Evolutionary conservation across 441 rosid species (phyloP), one percentile per base, ranked within the genome.

Genomic region (Hypseocharis bilobata): DNA sequence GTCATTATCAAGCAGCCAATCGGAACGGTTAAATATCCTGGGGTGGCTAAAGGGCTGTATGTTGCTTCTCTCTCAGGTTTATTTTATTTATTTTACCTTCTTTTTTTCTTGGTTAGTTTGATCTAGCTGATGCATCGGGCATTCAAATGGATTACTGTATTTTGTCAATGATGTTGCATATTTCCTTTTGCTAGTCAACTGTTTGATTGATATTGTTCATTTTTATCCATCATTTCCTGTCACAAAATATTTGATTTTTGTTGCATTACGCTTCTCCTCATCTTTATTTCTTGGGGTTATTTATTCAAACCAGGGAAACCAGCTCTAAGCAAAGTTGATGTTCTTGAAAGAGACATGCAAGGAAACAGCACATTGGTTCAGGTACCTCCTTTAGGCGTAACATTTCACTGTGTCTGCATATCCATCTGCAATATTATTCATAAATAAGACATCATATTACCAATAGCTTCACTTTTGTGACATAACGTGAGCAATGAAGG

Each of bases 31-130:
- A 73, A 52, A 71, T 92, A 88, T 76, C 91, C 92, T 30, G 91
- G 92, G 36, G 94, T 92, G 57, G 96, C 96, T 55, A 83, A 83
- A 80, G 96, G 96, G 71, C 83, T 89, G 32, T 85, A 83, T 72
- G 93, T 88, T 76, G 94, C 98, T 73, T 85, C 86, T 47, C 64
- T 78, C 6, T 77, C 92, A 78, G 97, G 97, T 91, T 60, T 17
- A 28, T 54, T n/a, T 45, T 45, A 45, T 17, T 14, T 66, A 66
- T 59, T 65, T 13, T 61, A 51, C 36, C 67, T 19, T 60, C 59
- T 36, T 44, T 23, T 38, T 32, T 3, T 14, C 19, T 52, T 65
- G 27, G 45, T 70, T 25, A 59, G 3, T 65, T 63, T 17, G 56
- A 45, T 58, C 17, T n/a, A 19, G 58, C 47, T 63, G 23, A 38